These are phyloP conservation scores for Nothomitra cinnamomea DNA, from an alignment of 2,329 filamentous ascomycete genomes.

Conservation along the genomic window DNA sequence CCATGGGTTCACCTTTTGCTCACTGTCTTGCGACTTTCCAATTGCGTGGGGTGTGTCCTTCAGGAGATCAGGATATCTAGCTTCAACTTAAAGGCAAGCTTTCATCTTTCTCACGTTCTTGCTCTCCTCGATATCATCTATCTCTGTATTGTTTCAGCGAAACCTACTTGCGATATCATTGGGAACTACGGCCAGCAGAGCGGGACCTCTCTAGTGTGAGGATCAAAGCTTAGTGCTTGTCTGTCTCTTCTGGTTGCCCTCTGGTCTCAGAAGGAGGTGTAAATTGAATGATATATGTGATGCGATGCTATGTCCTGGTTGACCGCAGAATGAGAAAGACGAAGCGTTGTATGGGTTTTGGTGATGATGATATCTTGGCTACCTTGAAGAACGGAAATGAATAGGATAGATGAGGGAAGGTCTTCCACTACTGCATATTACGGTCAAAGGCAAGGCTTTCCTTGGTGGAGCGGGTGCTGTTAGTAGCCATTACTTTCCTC, in stretches of 20 bases:
- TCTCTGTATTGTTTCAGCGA: constrained; percentile 10
- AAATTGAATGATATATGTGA: neutral
- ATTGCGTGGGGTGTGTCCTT: neutral
- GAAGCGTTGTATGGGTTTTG: neutral
- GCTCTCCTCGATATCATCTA: constrained; percentile 3
- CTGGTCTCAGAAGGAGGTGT: neutral
- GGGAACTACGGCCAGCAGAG: constrained; percentile 14
- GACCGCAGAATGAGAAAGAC: neutral
- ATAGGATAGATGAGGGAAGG: neutral
- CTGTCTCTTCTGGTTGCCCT: constrained; percentile 28
- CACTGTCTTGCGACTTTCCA: too few relatives aligned
- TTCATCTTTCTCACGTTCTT: neutral
- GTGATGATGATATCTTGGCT: neutral
- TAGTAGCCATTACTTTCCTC: too few relatives aligned
- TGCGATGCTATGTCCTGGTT: neutral
- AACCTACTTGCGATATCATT: constrained; percentile 6
- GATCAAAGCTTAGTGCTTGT: constrained; percentile 91
- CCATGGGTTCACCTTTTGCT: neutral
- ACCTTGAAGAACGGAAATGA: neutral
- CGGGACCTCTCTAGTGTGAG: constrained; percentile 84
- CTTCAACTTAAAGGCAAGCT: neutral
- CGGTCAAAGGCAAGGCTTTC: neutral
- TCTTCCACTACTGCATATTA: neutral
- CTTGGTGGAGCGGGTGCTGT: too few relatives aligned
- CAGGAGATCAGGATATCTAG: constrained; percentile 1